These are phyloP conservation scores for Laburnicola sp. DNA, from an alignment of 2,329 filamentous ascomycete genomes.

Conservation along the genomic window DNA sequence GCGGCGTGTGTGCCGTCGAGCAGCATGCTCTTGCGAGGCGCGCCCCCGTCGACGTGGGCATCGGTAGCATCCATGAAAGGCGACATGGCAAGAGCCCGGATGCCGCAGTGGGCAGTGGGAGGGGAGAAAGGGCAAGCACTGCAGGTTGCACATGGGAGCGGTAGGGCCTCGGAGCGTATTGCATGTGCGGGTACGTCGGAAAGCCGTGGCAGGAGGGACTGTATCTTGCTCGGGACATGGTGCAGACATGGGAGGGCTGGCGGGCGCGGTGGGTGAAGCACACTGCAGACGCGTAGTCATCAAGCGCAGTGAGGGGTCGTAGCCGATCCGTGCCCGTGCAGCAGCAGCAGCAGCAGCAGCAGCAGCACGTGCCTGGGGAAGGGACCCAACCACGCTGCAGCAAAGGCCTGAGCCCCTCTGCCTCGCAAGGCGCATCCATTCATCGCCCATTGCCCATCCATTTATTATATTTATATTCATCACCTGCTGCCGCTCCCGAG, in stretches of 20 bases:
- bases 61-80: slow-evolving; percentile 30
- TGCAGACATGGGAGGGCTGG: neutral
- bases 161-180: neutral
- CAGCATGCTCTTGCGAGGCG: slow-evolving; percentile 29
- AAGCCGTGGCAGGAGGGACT: slow-evolving; percentile 14
- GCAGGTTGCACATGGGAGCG: slow-evolving; percentile 1
- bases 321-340: too few relatives aligned
- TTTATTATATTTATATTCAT: too few relatives aligned
- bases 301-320: too few relatives aligned
- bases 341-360: too few relatives aligned
- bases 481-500: too few relatives aligned
- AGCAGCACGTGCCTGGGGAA: too few relatives aligned
- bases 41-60: slow-evolving; percentile 14
- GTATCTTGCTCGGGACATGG: neutral
- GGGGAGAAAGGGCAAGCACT: slow-evolving; percentile 2
- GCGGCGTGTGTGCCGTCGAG: slow-evolving; percentile 39
- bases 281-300: neutral
- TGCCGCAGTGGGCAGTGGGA: neutral
- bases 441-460: too few relatives aligned
- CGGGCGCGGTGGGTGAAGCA: neutral
- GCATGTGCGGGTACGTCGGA: slow-evolving; percentile 5
- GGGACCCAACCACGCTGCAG: too few relatives aligned
- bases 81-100: slow-evolving; percentile 23
- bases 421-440: too few relatives aligned
- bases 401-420: too few relatives aligned